A percentile compares a stretch with the other conserved stretches of the same genome.
Conservation (phyloP, 768 basidiomycete genomes). For the Tylopilus intermedius region DNA sequence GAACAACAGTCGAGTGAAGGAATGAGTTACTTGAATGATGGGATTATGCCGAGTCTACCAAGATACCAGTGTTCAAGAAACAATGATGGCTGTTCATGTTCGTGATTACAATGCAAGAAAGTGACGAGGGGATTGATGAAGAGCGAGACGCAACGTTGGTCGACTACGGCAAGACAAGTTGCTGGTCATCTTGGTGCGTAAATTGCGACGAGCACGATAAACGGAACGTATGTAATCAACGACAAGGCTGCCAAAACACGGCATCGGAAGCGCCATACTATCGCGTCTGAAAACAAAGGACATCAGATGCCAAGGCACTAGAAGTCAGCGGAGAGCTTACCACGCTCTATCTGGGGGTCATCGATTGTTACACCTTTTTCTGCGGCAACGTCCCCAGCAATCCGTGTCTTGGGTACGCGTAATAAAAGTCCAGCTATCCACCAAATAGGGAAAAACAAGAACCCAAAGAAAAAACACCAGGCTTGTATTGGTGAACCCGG, state of each 20-base stretch:
- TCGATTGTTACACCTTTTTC: slow-evolving; percentile 73
- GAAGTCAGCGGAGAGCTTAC: slow-evolving; percentile 37
- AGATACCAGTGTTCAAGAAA: slow-evolving; percentile 11
- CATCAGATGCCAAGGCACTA: slow-evolving; percentile 2
- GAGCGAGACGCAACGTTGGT: slow-evolving; percentile 3
- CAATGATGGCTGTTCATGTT: slow-evolving; percentile 14
- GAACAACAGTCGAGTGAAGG: slow-evolving; percentile 17
- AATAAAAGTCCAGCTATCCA: slow-evolving; percentile 56
- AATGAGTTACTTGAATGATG: slow-evolving; percentile 13
- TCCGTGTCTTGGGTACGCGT: slow-evolving; percentile 57
- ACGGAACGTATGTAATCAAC: slow-evolving; percentile 71
- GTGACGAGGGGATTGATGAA: neutral
- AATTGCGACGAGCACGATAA: slow-evolving; percentile 68
- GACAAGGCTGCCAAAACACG: slow-evolving; percentile 67
- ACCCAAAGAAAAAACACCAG: slow-evolving; percentile 76
- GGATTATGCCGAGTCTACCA: slow-evolving; percentile 14
- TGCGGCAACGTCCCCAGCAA: slow-evolving; percentile 47
- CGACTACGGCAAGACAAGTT: slow-evolving; percentile 10
- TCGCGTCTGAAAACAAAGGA: slow-evolving; percentile 48
- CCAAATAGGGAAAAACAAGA: slow-evolving; percentile 54
- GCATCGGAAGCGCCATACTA: slow-evolving; percentile 70
- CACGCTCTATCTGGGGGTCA: slow-evolving; percentile 75
- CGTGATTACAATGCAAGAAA: slow-evolving; percentile 24
- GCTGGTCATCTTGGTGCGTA: slow-evolving; percentile 41
- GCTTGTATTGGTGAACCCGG: slow-evolving; percentile 55